Evolutionary conservation across 345 rosid genomes (phyloP), one percentile per base, ranked within the genome.

Genomic region (Brassica carinata): DNA sequence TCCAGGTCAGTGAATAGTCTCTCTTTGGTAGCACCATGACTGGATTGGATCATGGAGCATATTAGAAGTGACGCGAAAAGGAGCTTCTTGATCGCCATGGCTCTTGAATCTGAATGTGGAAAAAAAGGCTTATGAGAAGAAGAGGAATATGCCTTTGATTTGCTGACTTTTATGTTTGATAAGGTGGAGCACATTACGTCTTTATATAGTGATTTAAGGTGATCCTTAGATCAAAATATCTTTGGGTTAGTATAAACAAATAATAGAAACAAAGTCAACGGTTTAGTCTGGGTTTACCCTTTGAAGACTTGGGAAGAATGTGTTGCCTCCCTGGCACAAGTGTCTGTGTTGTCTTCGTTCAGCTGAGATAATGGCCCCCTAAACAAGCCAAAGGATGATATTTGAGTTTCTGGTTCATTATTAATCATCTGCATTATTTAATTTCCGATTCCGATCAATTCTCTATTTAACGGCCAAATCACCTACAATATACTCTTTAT

Each of bases 1-100:
- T 77, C 71, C 18, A 90, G 86, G 13, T 89, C 69, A 23, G 87
- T 67, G 75, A 90, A 86, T 72, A 85, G 86, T 2, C 73, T 81
- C 8, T 58, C 77, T 17, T 65, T 45, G 9, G 76, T 33, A 7
- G 67, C 71, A 11, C 77, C 83, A 59, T 17, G 75, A 62, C 17
- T 55, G 1, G 63, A 17, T 64, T 69, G 19, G 71, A 77, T 77
- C 61, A 82, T 67, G 53, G 53, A 76, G 71, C 67, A 82, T 0
- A 84, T 19, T 7, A 85, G 7, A 64, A 85, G 83, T 64, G 85
- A 82, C 48, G 76, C 80, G 6, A 84, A 67, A 55, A 84, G 58
- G 57, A 82, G 63, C 79, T 66, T 80, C 8, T 68, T 70, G 71
- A 77, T 67, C 7, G 83, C 87, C 87, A 84, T 84, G 67, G 77